Base-by-base conservation (phyloP, 768 basidiomycete species). In the Tephrocybe sp. region DNA sequence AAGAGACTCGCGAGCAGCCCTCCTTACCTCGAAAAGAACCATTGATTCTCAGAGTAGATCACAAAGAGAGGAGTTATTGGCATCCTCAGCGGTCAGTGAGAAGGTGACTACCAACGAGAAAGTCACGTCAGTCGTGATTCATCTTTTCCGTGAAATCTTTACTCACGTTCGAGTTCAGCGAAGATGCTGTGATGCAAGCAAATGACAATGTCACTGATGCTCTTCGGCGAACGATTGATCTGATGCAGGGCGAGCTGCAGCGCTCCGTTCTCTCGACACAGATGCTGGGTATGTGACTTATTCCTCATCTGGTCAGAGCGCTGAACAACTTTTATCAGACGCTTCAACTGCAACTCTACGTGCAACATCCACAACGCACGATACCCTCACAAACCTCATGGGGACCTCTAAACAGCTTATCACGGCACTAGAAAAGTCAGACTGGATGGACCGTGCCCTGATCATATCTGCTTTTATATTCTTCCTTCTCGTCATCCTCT, bases 191-290 rank as follows among this genome's bases (percentile, higher is more conserved):
- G 11, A 93, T 94, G 86, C 84, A 84, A 56, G 85, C 92, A n/a
- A 92, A 85, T 49, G 79, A 88, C 54, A 81, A 94, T 54, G 91
- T 99, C 9, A 98, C 95, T 1, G 87, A 89, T 17, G 83, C 91
- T 3, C 73, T 98, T 8, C 83, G 90, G 41, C 80, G 94, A 32
- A 98, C 95, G 3, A 79, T 92, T 33, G 76, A 72, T 11, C 71
- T 92, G 4, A 92, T 99, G 91, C 92, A 96, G 68, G 82, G 80
- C 35, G 97, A 98, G 62, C 83, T 99, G 2, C 91, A 98, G 61
- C 82, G 84, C 19, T 94, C 91, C 0, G 90, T 95, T 5, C 76
- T 96, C 43, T 83, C 90, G 3, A 77, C 77, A 5, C 94, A 99
- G 63, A 82, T 95, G 64, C 80, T 98, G 33, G 89, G 92, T 89